Conservation (phyloP, 805 yeast genomes). For the Starmera amethionina region DNA sequence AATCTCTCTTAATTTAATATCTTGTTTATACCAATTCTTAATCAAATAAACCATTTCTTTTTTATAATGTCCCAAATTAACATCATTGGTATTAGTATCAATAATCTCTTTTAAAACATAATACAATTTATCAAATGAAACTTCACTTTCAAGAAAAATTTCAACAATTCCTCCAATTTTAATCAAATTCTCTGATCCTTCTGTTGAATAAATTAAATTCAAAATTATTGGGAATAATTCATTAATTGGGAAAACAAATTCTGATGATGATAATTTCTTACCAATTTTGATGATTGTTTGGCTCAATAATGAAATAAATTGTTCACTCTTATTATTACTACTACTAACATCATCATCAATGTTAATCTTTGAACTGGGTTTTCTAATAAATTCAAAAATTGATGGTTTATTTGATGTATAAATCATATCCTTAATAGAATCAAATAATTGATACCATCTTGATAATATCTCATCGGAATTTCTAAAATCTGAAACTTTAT, state of each 20-base stretch:
- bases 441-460: constrained; percentile 71
- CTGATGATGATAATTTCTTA: constrained; percentile 53
- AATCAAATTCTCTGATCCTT: constrained; percentile 27
- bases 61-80: constrained; percentile 37
- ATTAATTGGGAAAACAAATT: constrained; percentile 71
- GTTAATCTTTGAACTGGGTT: background rate
- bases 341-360: constrained; percentile 2
- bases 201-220: constrained; percentile 38
- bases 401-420: background rate
- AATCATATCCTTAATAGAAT: constrained; percentile 27
- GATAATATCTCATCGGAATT: constrained; percentile 73
- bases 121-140: constrained; percentile 54
- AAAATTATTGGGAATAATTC: constrained; percentile 58
- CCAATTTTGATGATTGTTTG: constrained; percentile 38
- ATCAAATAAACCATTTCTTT: constrained; percentile 57
- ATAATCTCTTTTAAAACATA: constrained; percentile 52
- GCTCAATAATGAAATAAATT: constrained; percentile 6
- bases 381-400: background rate
- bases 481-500: constrained; percentile 77
- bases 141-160: constrained; percentile 54
- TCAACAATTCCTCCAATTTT: constrained; percentile 47
- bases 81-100: constrained; percentile 46
- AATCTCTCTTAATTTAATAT: constrained; percentile 51
- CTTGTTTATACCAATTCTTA: constrained; percentile 56
- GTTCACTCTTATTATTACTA: constrained; percentile 5